Conservation (phyloP, 441 rosid species). For the Sinapis alba region DNA sequence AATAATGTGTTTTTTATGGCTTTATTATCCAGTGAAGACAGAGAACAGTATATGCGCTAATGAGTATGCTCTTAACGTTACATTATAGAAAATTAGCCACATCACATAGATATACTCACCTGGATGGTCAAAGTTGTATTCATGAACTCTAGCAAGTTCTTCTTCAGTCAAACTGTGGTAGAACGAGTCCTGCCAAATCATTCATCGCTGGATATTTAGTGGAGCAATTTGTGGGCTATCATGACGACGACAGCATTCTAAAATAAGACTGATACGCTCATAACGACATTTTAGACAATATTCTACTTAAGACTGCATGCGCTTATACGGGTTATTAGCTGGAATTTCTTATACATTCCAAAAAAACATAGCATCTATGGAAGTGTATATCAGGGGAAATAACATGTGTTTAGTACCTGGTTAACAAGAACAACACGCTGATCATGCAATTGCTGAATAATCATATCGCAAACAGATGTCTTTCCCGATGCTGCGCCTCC, state of each 20-base stretch:
- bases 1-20: neutral
- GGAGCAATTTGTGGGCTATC: neutral
- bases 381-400: neutral
- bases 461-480: constrained; percentile 97
- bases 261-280: neutral
- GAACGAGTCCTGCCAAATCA: constrained; percentile 87
- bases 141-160: constrained; percentile 83
- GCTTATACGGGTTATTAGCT: neutral
- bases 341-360: neutral
- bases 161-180: constrained; percentile 82
- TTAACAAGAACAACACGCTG: constrained; percentile 96
- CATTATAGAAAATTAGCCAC: neutral
- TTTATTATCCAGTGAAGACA: neutral
- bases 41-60: neutral
- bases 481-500: constrained; percentile 98
- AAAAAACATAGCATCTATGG: neutral
- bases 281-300: neutral
- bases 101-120: constrained; percentile 55
- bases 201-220: constrained; percentile 28
- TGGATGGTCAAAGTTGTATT: constrained; percentile 98
- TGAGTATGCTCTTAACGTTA: neutral
- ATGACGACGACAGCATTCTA: neutral
- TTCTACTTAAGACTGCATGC: neutral
- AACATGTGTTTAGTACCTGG: constrained; percentile 55
- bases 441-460: constrained; percentile 96